A percentile compares a stretch with the other conserved stretches of the same genome.
These are phyloP conservation scores for Malassezia equina DNA, from an alignment of 1,284 basidiomycete species.

Conservation along the genomic window DNA sequence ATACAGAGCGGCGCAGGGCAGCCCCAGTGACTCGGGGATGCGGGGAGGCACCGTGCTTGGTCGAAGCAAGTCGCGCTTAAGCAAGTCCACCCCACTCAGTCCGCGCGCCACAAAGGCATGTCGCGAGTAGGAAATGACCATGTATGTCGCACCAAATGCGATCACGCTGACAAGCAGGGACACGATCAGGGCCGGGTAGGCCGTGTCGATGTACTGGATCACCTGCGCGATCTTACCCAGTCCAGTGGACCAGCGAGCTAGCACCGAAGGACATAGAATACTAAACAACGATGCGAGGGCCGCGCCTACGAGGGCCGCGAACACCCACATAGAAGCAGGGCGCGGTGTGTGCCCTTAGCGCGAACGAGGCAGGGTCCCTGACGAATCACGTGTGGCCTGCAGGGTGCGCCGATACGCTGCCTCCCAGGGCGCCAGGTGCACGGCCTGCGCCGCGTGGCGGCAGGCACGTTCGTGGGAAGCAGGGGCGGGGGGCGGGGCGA, in stretches of 20 bases:
- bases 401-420: conserved; percentile 50
- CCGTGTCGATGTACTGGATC: conserved; percentile 7
- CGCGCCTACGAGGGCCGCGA: not conserved
- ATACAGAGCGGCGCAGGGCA: conserved; percentile 80
- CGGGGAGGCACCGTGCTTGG: not conserved
- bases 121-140: conserved; percentile 22
- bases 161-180: conserved; percentile 23
- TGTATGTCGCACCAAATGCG: conserved; percentile 21
- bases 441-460: conserved; percentile 6
- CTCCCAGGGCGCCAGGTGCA: conserved; percentile 50
- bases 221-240: not conserved
- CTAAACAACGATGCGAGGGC: not conserved
- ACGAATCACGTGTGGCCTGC: conserved; percentile 7
- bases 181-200: conserved; percentile 10
- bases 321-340: not conserved
- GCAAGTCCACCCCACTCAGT: conserved; percentile 37
- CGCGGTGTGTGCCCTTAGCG: not conserved
- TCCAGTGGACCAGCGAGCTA: not conserved
- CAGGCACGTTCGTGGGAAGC: not conserved
- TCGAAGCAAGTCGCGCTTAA: conserved; percentile 21
- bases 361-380: not conserved
- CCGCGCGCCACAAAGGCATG: conserved; percentile 31
- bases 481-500: not conserved
- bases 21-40: conserved; percentile 85
- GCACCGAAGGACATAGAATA: not conserved